Percentiles rank a stretch among this genome's conserved stretches.
Evolutionary conservation across 75 land plant species (phyloP).

Genomic region (Chamaecyparis obtusa): DNA sequence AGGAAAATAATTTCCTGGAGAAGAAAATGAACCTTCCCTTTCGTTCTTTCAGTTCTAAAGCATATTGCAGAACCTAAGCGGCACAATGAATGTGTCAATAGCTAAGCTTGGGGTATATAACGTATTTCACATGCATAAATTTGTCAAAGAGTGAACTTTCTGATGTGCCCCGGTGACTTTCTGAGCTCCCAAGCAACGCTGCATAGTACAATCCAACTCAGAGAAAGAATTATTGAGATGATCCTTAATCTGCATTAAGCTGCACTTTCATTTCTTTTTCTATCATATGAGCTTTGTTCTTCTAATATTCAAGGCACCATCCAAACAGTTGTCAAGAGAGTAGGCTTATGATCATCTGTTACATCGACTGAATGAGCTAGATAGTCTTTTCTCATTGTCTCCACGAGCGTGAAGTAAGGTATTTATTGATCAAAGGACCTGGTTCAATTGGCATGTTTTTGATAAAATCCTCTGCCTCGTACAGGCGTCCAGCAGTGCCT

Average conservation of each 20-base stretch:
- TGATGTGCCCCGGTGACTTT: background rate
- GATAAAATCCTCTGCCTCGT: conserved; percentile 34
- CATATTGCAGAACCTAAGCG: background rate
- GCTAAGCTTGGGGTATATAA: background rate
- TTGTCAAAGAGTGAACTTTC: background rate
- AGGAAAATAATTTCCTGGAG: background rate
- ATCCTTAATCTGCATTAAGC: background rate
- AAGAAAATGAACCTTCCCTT: background rate
- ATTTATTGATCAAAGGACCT: conserved; percentile 19
- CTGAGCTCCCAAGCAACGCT: background rate
- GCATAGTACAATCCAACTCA: background rate
- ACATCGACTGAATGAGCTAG: background rate
- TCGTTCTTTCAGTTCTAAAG: background rate
- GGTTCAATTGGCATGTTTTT: conserved; percentile 29
- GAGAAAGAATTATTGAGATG: background rate
- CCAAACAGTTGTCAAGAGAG: background rate
- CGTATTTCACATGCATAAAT: background rate
- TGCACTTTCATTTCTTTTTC: background rate
- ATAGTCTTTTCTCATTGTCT: conserved; percentile 11
- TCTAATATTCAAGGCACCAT: background rate
- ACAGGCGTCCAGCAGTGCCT: conserved; percentile 30
- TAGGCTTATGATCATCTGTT: background rate
- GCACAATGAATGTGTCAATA: background rate
- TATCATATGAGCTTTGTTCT: background rate
- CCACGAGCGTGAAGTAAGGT: conserved; percentile 31